Base-by-base conservation (phyloP, 768 basidiomycete species). In the Russula sp. region DNA sequence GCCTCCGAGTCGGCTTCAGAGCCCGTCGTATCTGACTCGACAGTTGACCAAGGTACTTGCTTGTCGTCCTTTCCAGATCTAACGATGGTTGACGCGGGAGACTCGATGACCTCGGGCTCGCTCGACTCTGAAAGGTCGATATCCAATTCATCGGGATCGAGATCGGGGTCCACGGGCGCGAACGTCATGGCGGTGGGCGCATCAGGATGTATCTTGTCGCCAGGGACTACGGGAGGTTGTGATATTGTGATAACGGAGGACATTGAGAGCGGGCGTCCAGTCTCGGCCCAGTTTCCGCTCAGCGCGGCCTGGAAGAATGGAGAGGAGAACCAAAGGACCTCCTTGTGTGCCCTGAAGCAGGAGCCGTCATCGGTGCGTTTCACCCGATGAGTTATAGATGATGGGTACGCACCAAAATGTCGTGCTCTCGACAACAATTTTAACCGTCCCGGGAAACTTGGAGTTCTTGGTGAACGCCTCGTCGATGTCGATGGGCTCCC, bases 281-380 rank as follows among this genome's bases (percentile, higher is more conserved):
- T 94, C 76, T 96, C 94, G 14, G 90, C 89, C 94, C 94, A 96
- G 71, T 90, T 84, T 9, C 94, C 94, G 69, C 91, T 91, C 53
- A 96, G 78, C 10, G 92, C 88, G 20, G 91, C 92, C 75, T 94
- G 88, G 74, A 96, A 96, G 80, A 96, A 96, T 0, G 94, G 92
- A n/a, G 92, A 94, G 5, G 93, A 89, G 72, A 94, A 96, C 75
- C 87, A 89, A 7, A 96, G 78, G 32, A 96, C 84, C 72, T 95
- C 93, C 73, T 92, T 94, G 76, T 96, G 94, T 0, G 89, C 88
- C 91, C 91, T 93, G 28, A 51, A 48, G 6, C 22, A 34, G 8
- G 22, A 18, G 18, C 30, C 20, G 34, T 40, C 40, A 18, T 34
- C 44, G 56, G 60, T 56, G 26, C 40, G 4, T 57, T 55, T 66